A percentile compares a stretch with the other conserved stretches of the same genome.
These are phyloP conservation scores for Kodamaea anthophila DNA, from an alignment of 1,139 yeast genomes.

Conservation along the genomic window DNA sequence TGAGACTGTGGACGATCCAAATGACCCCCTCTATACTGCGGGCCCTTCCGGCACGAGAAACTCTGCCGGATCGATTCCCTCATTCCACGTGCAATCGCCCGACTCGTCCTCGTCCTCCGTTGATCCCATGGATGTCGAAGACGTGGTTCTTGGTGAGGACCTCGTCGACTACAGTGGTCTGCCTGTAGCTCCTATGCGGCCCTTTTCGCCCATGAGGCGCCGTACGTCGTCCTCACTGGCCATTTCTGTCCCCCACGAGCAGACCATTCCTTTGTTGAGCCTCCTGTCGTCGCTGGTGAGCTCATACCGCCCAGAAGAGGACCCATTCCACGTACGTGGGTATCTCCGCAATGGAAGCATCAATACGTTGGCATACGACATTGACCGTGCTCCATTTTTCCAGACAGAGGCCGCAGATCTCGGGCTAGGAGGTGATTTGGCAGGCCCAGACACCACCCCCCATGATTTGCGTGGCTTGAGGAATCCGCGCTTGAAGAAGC, in stretches of 20 bases:
- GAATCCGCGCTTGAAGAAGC: slow-evolving; percentile 33
- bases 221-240: slow-evolving; percentile 23
- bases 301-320: slow-evolving; percentile 6
- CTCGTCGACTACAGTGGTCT: slow-evolving; percentile 7
- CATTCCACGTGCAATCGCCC: slow-evolving; percentile 1
- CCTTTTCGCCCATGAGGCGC: slow-evolving; percentile 6
- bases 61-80: not conserved
- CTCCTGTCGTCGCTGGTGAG: slow-evolving; percentile 25
- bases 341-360: slow-evolving; percentile 11
- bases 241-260: slow-evolving; percentile 24
- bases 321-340: slow-evolving; percentile 3
- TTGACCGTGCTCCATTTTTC: slow-evolving; percentile 12
- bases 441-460: slow-evolving; percentile 7
- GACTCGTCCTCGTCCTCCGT: slow-evolving; percentile 1
- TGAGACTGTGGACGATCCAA: too few relatives aligned
- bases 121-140: slow-evolving; percentile 5
- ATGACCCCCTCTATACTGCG: too few relatives aligned
- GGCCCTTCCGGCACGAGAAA: not conserved
- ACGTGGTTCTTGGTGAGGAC: slow-evolving; percentile 4
- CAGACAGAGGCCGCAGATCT: slow-evolving; percentile 20
- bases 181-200: slow-evolving; percentile 6
- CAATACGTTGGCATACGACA: slow-evolving; percentile 30
- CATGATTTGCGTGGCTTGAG: slow-evolving; percentile 23
- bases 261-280: slow-evolving; percentile 33
- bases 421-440: slow-evolving; percentile 21